A percentile compares a stretch with the other conserved stretches of the same genome.
These are phyloP conservation scores for Berkeleyomyces rouxiae DNA, from an alignment of 2,329 filamentous ascomycete genomes.

Conservation along the genomic window DNA sequence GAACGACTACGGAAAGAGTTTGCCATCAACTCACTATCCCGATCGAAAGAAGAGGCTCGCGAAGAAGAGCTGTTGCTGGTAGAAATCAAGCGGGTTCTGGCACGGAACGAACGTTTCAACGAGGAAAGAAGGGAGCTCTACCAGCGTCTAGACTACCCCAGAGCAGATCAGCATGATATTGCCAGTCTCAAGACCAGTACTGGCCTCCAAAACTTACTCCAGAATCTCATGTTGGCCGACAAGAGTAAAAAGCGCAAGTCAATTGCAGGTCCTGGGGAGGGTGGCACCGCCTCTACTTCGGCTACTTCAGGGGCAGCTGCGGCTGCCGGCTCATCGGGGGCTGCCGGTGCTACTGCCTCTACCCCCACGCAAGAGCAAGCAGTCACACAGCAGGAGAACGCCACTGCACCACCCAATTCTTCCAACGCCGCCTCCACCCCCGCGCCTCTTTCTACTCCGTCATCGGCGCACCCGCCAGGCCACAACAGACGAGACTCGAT, in stretches of 20 bases:
- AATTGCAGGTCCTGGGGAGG: slow-evolving; percentile 44
- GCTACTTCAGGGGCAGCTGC: slow-evolving; percentile 18
- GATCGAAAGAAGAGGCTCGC: slow-evolving; percentile 72
- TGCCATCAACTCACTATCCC: slow-evolving; percentile 59
- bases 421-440: slow-evolving; percentile 18
- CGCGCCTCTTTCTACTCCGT: background rate
- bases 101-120: slow-evolving; percentile 70
- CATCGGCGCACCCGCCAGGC: slow-evolving; percentile 11
- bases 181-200: slow-evolving; percentile 64
- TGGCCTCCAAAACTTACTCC: slow-evolving; percentile 62
- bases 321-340: background rate
- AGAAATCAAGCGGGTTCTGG: slow-evolving; percentile 82
- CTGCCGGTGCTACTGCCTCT: background rate
- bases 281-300: slow-evolving; percentile 31
- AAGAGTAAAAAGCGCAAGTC: slow-evolving; percentile 79
- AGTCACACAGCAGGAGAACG: background rate
- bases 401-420: slow-evolving; percentile 13
- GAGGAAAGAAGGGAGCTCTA: slow-evolving; percentile 79
- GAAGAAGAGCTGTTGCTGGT: slow-evolving; percentile 82
- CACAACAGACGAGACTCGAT: slow-evolving; percentile 29
- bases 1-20: slow-evolving; percentile 74
- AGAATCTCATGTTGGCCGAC: slow-evolving; percentile 67
- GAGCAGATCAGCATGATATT: slow-evolving; percentile 50
- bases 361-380: background rate
- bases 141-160: slow-evolving; percentile 68